Conservation (phyloP, 148 eudicot species). For the Vaccinium darrowii region DNA sequence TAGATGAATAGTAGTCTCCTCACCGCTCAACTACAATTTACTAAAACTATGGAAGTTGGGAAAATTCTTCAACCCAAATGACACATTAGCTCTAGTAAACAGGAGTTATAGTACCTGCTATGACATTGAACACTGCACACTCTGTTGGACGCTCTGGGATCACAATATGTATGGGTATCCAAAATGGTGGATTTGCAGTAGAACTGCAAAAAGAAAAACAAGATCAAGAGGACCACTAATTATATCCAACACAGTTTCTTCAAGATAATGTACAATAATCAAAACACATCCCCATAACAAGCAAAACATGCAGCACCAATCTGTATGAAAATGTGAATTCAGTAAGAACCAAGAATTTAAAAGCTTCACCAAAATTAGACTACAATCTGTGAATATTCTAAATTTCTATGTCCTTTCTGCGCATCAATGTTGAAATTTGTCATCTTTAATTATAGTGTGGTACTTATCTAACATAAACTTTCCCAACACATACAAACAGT, state of each 20-base stretch:
- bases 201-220: slow-evolving; percentile 58
- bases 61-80: slow-evolving; percentile 12
- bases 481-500: background rate
- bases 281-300: background rate
- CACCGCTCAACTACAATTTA: background rate
- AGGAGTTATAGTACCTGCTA: slow-evolving; percentile 65
- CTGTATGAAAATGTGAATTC: background rate
- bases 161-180: slow-evolving; percentile 96
- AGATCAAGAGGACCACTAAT: slow-evolving; percentile 13
- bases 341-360: background rate
- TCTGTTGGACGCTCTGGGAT: slow-evolving; percentile 99
- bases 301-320: background rate
- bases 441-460: background rate
- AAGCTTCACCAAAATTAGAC: background rate
- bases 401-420: background rate
- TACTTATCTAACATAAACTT: too few species aligned
- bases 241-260: background rate
- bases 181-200: slow-evolving; percentile 88
- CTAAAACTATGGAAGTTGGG: background rate
- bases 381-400: background rate
- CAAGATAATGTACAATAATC: background rate
- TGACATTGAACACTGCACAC: slow-evolving; percentile 87
- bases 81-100: background rate
- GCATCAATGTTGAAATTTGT: background rate
- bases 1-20: background rate